phyloP scores from a whole-genome alignment of 1,284 basidiomycete genomes.

The Stereum hirsutum region DNA sequence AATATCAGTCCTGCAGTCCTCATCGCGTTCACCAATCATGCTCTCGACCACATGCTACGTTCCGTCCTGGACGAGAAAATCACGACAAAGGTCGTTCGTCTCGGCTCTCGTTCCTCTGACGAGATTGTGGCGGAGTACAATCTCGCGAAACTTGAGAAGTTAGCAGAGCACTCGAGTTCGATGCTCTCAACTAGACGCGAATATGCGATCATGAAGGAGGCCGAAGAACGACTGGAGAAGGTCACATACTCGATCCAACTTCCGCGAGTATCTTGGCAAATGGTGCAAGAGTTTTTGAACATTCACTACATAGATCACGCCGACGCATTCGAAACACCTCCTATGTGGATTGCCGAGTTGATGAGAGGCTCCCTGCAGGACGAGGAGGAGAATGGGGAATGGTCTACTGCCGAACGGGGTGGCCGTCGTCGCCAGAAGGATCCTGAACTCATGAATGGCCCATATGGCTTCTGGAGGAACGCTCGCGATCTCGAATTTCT shows the following conservation, averaged over 20 bases:
- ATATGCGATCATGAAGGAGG: constrained; percentile 11
- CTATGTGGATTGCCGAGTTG: constrained; percentile 15
- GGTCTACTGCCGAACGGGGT: constrained; percentile 5
- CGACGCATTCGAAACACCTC: constrained; percentile 10
- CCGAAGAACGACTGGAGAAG: constrained; percentile 13
- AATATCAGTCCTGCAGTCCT: constrained; percentile 9
- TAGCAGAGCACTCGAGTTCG: constrained; percentile 5
- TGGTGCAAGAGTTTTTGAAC: constrained; percentile 10
- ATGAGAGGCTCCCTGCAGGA: constrained; percentile 7
- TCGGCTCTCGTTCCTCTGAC: constrained; percentile 9
- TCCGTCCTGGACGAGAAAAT: constrained; percentile 11
- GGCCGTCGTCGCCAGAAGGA: constrained; percentile 3
- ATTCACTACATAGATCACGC: constrained; percentile 14
- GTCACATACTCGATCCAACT: constrained; percentile 13
- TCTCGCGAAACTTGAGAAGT: constrained; percentile 13
- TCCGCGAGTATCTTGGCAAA: constrained; percentile 10
- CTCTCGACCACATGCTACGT: constrained; percentile 12
- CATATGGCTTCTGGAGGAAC: neutral
- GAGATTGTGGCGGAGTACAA: constrained; percentile 11
- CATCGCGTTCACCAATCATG: constrained; percentile 14
- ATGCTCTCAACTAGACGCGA: constrained; percentile 11
- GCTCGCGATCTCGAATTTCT: neutral
- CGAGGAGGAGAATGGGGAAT: constrained; percentile 14
- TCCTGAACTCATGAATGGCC: neutral
- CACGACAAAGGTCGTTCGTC: constrained; percentile 8